Conservation (phyloP, 176 grass and related monocot genomes). For the Saccharum spontaneum region DNA sequence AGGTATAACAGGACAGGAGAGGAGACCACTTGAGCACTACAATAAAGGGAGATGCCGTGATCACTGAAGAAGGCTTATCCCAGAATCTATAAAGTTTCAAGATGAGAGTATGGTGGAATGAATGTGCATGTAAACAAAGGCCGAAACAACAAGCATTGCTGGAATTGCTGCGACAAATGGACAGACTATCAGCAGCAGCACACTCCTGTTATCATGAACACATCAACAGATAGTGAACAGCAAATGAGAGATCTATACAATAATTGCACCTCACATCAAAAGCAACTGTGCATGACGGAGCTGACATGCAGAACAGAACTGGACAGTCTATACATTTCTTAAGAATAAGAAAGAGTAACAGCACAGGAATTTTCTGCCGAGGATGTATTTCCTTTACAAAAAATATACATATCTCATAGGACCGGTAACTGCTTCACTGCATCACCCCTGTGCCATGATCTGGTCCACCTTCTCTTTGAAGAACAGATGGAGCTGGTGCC, state of each 20-base stretch:
- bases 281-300: not conserved
- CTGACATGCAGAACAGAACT: not conserved
- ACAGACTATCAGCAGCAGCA: not conserved
- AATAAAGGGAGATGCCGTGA: not conserved
- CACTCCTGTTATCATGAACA: not conserved
- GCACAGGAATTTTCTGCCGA: not conserved
- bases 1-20: not conserved
- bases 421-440: not conserved
- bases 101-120: not conserved
- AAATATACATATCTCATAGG: constrained; percentile 21
- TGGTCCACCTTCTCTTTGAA: constrained; percentile 31
- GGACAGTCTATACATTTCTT: constrained; percentile 6
- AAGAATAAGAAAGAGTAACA: not conserved
- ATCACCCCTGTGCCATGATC: not conserved
- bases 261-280: not conserved
- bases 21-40: not conserved
- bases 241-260: not conserved
- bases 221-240: not conserved
- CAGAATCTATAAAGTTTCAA: not conserved
- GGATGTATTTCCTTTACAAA: constrained; percentile 29
- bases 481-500: constrained; percentile 36
- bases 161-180: not conserved
- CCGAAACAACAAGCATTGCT: not conserved
- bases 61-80: not conserved
- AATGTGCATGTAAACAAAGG: not conserved